Evolutionary conservation across 345 rosid species (phyloP).

Genomic region (Kandelia obovata): DNA sequence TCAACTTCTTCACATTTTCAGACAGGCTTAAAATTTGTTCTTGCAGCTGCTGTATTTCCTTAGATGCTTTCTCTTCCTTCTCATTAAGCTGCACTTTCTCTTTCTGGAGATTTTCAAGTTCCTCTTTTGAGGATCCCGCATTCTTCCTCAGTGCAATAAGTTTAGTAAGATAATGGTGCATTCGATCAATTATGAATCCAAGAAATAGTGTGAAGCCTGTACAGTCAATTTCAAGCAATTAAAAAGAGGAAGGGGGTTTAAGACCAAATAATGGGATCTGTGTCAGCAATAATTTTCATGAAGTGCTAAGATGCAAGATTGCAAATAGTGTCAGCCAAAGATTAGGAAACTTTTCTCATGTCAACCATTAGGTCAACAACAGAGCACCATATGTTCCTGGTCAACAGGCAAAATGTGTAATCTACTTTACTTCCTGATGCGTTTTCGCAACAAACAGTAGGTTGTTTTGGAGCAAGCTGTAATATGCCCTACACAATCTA

Average conservation of each 20-base stretch:
- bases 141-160: slow-evolving; percentile 54
- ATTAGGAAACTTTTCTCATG: too few species aligned
- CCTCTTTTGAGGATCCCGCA: slow-evolving; percentile 60
- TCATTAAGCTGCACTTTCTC: slow-evolving; percentile 56
- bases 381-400: too few species aligned
- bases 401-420: too few species aligned
- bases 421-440: too few species aligned
- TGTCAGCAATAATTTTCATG: too few species aligned
- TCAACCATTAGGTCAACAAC: too few species aligned
- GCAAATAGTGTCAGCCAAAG: too few species aligned
- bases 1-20: slow-evolving; percentile 58
- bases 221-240: slow-evolving; percentile 27
- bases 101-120: slow-evolving; percentile 54
- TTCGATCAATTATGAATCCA: slow-evolving; percentile 78
- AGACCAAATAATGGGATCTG: neutral
- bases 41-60: slow-evolving; percentile 50
- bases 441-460: too few species aligned
- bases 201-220: slow-evolving; percentile 86
- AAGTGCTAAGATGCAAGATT: too few species aligned
- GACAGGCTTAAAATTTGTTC: slow-evolving; percentile 45
- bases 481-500: too few species aligned
- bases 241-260: neutral
- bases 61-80: slow-evolving; percentile 60
- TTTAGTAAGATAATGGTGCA: slow-evolving; percentile 76
- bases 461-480: too few species aligned